Conservation (phyloP, 768 basidiomycete species). For the Exsudoporus frostii region DNA sequence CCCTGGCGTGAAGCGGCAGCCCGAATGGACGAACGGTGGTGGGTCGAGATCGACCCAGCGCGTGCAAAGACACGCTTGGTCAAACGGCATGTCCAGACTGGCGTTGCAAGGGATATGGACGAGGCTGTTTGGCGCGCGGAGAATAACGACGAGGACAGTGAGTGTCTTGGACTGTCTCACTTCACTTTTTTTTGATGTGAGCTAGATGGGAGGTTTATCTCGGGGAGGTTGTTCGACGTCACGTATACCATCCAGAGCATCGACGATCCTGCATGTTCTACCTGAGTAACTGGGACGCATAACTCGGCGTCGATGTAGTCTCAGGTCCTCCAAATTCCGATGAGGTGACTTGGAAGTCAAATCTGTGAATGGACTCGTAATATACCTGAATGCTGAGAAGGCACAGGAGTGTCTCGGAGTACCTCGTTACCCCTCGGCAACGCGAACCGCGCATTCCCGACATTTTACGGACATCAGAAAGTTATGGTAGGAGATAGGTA, state of each 20-base stretch:
- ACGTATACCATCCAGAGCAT: constrained; percentile 42
- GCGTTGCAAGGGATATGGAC: constrained; percentile 61
- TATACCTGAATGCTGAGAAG: too few relatives aligned
- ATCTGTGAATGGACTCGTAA: too few relatives aligned
- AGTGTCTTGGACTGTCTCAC: constrained; percentile 13
- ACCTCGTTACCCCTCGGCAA: too few relatives aligned
- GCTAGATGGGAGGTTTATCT: constrained; percentile 45
- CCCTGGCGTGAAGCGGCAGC: constrained; percentile 68
- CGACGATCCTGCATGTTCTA: constrained; percentile 34
- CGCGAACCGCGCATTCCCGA: too few relatives aligned
- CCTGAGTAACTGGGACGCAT: neutral
- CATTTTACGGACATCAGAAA: too few relatives aligned
- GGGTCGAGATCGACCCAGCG: constrained; percentile 54
- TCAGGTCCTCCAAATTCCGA: too few relatives aligned
- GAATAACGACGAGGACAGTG: constrained; percentile 77
- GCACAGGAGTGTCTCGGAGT: too few relatives aligned
- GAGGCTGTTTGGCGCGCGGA: constrained; percentile 71
- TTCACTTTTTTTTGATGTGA: neutral
- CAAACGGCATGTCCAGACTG: constrained; percentile 72
- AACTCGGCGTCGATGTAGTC: too few relatives aligned
- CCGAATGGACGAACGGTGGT: constrained; percentile 77
- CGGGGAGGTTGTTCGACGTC: constrained; percentile 37
- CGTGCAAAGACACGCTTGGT: constrained; percentile 61
- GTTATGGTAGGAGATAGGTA: too few relatives aligned
- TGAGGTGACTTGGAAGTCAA: too few relatives aligned